A percentile compares a stretch with the other conserved stretches of the same genome.
Conservation (phyloP, 176 grass and related monocot genomes). For the Oryza meyeriana region DNA sequence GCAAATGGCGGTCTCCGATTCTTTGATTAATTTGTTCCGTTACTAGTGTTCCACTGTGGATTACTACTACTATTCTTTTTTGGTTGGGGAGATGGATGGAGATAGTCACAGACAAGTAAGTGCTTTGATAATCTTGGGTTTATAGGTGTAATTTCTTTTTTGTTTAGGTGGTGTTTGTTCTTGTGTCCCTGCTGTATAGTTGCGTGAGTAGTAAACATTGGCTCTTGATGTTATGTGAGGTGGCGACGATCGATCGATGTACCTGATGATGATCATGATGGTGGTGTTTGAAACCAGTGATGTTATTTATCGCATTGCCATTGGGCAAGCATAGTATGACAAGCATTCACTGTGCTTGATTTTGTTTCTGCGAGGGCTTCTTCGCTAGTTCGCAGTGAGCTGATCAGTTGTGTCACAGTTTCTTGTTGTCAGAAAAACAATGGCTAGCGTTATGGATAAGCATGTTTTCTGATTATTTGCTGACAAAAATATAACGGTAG, state of each 20-base stretch:
- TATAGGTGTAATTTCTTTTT: conserved; percentile 44
- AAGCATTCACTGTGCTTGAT: conserved; percentile 37
- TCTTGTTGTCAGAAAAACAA: neutral
- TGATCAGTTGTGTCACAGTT: neutral
- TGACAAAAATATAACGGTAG: neutral
- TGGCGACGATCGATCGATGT: neutral
- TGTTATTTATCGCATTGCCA: conserved; percentile 12
- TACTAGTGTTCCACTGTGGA: conserved; percentile 30
- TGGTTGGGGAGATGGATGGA: conserved; percentile 10
- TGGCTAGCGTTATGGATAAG: conserved; percentile 8
- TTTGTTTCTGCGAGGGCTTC: neutral
- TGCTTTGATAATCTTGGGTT: conserved; percentile 41
- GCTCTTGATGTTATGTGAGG: conserved; percentile 19
- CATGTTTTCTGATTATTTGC: neutral
- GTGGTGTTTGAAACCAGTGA: neutral
- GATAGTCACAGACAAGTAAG: conserved; percentile 43
- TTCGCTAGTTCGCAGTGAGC: neutral
- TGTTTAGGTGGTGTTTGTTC: conserved; percentile 31
- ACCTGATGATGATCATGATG: neutral
- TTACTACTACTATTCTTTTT: conserved; percentile 44
- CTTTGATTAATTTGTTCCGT: conserved; percentile 84
- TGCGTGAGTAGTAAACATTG: conserved; percentile 35
- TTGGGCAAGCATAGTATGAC: conserved; percentile 4
- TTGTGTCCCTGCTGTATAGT: conserved; percentile 55
- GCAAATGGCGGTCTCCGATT: conserved; percentile 50